Percentiles rank a stretch among this genome's conserved stretches.
Conservation (phyloP, 805 yeast genomes). For the Candida namnaoensis region DNA sequence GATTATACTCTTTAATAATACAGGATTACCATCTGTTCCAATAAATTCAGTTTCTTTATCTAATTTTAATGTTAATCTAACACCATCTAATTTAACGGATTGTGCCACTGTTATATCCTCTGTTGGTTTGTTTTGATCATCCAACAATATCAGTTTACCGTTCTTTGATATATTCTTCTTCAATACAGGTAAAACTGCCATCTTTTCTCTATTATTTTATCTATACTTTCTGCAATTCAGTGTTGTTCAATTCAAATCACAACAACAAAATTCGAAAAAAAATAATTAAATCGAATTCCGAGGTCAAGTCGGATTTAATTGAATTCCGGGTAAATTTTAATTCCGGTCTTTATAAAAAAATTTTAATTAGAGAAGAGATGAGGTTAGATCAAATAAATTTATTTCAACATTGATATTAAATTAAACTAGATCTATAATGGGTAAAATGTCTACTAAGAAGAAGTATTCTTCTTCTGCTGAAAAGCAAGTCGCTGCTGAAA, state of each 20-base stretch:
- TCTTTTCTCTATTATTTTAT: background rate
- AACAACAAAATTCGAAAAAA: too few species aligned
- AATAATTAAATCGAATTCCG: too few species aligned
- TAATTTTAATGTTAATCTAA: conserved; percentile 21
- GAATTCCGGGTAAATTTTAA: too few species aligned
- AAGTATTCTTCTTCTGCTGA: conserved; percentile 41
- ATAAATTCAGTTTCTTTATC: conserved; percentile 45
- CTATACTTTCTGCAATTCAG: background rate
- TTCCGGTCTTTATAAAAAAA: too few species aligned
- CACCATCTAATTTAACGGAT: conserved; percentile 17
- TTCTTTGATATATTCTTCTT: conserved; percentile 20
- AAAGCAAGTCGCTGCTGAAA: conserved; percentile 58
- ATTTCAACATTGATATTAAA: too few species aligned
- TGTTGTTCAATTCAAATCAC: too few species aligned
- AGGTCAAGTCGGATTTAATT: too few species aligned
- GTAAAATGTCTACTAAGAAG: conserved; percentile 44
- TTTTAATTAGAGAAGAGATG: too few species aligned
- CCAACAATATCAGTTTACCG: conserved; percentile 14
- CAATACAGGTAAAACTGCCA: conserved; percentile 6
- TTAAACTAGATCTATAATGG: conserved; percentile 3
- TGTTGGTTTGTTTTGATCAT: conserved; percentile 13
- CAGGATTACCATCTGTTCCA: conserved; percentile 33
- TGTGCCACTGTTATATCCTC: conserved; percentile 29
- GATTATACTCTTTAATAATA: conserved; percentile 50
- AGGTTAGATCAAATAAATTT: too few species aligned